A percentile compares a stretch with the other conserved stretches of the same genome.
Evolutionary conservation across 176 grass and related monocot species (phyloP).

Genomic region (Avena sativa): DNA sequence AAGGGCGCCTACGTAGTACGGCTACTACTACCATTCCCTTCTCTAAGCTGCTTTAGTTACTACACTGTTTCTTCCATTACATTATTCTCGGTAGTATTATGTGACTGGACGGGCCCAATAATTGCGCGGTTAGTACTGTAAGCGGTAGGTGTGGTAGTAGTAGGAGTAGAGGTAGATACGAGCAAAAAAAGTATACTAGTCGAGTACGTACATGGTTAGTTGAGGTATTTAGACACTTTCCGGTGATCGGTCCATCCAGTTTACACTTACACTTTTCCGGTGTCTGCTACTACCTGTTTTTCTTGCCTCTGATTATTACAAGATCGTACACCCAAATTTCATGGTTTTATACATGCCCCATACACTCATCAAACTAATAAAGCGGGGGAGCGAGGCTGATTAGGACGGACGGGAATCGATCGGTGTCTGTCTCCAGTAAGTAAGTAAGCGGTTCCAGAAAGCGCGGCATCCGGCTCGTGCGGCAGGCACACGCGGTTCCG

Average conservation of each 20-base stretch:
- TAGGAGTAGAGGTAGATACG: background rate
- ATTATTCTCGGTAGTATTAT: conserved; percentile 1
- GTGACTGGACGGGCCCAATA: background rate
- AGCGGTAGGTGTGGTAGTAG: background rate
- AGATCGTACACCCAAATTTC: too few species aligned
- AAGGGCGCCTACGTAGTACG: background rate
- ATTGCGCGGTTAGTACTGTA: background rate
- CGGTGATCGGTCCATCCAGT: too few species aligned
- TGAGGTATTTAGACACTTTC: background rate
- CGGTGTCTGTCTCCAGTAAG: background rate
- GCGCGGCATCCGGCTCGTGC: background rate
- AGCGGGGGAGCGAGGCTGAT: background rate
- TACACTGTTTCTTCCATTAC: background rate
- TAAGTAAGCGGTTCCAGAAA: background rate
- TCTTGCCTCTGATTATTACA: too few species aligned
- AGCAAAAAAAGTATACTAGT: background rate
- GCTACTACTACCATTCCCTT: background rate
- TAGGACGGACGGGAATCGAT: background rate
- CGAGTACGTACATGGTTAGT: background rate
- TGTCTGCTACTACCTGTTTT: too few species aligned
- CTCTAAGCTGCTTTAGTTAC: background rate
- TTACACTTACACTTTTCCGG: too few species aligned
- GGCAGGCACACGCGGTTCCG: background rate
- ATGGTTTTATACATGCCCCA: too few species aligned
- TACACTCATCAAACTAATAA: background rate